Conservation (phyloP, 768 basidiomycete species). For the Podaxis sp. region DNA sequence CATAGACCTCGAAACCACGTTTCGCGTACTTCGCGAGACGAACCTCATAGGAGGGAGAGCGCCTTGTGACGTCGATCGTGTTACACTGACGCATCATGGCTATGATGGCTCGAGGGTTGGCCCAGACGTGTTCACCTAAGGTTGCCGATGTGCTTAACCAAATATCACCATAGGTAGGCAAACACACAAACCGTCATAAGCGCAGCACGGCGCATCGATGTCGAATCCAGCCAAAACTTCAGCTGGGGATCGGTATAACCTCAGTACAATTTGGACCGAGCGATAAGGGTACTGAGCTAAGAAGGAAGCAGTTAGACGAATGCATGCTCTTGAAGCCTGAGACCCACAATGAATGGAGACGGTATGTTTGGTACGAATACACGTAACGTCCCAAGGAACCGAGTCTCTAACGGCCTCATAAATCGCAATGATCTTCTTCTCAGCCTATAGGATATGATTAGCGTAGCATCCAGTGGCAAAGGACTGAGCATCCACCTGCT, state of each 20-base stretch:
- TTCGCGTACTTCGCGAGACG: conserved; percentile 54
- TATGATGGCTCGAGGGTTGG: conserved; percentile 53
- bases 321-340: neutral
- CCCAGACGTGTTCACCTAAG: conserved; percentile 46
- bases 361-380: conserved; percentile 61
- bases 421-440: conserved; percentile 52
- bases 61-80: conserved; percentile 56
- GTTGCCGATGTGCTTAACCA: neutral
- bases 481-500: conserved; percentile 33
- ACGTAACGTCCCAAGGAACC: conserved; percentile 66
- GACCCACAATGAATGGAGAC: conserved; percentile 58
- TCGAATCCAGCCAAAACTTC: conserved; percentile 68
- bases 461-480: neutral
- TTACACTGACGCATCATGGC: conserved; percentile 68
- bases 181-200: conserved; percentile 28
- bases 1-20: conserved; percentile 53
- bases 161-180: neutral
- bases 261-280: conserved; percentile 62
- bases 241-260: conserved; percentile 58
- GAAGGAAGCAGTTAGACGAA: neutral
- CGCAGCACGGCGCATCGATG: conserved; percentile 59
- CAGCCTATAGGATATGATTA: conserved; percentile 32
- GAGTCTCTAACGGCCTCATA: conserved; percentile 64
- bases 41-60: conserved; percentile 63
- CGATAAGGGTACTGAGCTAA: conserved; percentile 64